Evolutionary conservation across 192 early-diverging fungal species (phyloP).

Genomic region (Mortierella hygrophila): DNA sequence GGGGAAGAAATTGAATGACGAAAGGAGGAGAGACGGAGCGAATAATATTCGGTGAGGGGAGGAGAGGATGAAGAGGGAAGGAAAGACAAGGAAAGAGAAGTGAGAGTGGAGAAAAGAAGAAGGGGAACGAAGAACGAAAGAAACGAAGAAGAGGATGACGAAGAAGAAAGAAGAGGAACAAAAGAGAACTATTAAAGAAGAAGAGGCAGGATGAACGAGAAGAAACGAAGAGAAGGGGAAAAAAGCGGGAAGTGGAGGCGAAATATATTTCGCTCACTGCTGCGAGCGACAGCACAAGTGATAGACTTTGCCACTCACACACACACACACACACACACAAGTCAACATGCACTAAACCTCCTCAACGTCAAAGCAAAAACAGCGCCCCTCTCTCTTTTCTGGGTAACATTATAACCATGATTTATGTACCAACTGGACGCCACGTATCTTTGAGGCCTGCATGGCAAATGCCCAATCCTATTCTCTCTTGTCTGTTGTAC

Average conservation of each 20-base stretch:
- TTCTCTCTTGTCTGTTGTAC: background rate
- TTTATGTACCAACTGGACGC: background rate
- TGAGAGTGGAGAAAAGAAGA: background rate
- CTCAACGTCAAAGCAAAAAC: background rate
- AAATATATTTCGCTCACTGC: background rate
- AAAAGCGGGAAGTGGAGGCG: slow-evolving; percentile 5
- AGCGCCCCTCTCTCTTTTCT: no score
- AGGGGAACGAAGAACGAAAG: background rate
- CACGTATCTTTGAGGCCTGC: background rate
- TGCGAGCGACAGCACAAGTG: no score
- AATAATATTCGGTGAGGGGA: background rate
- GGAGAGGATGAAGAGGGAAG: background rate
- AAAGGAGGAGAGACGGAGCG: background rate
- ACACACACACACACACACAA: no score
- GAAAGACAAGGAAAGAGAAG: background rate
- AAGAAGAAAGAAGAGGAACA: background rate
- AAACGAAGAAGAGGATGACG: background rate
- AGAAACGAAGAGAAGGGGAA: background rate
- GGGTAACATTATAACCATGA: background rate
- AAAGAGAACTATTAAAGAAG: no score
- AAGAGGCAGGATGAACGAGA: background rate
- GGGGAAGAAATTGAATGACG: background rate
- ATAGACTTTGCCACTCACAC: no score
- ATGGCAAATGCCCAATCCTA: background rate
- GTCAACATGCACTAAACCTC: background rate